Evolutionary conservation across 257 asterid species (phyloP), one percentile per base, ranked within the genome.

Genomic region (Solanum lignicaule): DNA sequence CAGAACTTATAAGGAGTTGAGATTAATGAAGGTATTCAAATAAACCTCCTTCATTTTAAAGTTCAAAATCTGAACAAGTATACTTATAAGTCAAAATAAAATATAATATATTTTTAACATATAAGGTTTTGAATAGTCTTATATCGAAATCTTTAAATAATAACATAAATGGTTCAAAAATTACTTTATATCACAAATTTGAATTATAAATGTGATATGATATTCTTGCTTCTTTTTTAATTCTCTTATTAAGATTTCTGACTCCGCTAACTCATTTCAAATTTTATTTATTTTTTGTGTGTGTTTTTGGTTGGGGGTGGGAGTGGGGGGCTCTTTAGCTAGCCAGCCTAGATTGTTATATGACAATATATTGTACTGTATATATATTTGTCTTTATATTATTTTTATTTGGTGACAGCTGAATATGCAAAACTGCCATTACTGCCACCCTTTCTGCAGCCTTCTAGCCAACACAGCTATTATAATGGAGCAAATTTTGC

Each of bases 401-500:
- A n/a, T n/a, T n/a, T 38, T 84, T 88, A 87, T 85, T 87, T 48
- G 83, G 41, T 84, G 87, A 82, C 87, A 95, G 97, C 93, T 76
- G 91, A 91, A 87, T 91, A 90, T 91, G 98, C 95, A 46, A 90
- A 92, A 38, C 35, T 93, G 86, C 94, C 96, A 58, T 21, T 91
- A 88, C 91, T 94, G 84, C 90, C 93, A 6, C 95, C 96, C 20
- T 92, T 88, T 91, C 90, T 94, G 33, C 89, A 91, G 87, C 89
- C 91, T 31, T 89, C 91, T 60, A 89, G 78, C 76, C 52, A 90
- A 5, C 58, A 89, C 3, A 68, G 52, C 14, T 85, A 60, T 87
- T 78, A 88, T 84, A 46, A 88, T 83, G 97, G 98, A n/a, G 92
- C 83, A 27, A 95, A 92, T 85, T 95, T 95, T 79, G 98, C 98